phyloP scores from a whole-genome alignment of 495 filamentous ascomycete species.

The Parmelia sp. region DNA sequence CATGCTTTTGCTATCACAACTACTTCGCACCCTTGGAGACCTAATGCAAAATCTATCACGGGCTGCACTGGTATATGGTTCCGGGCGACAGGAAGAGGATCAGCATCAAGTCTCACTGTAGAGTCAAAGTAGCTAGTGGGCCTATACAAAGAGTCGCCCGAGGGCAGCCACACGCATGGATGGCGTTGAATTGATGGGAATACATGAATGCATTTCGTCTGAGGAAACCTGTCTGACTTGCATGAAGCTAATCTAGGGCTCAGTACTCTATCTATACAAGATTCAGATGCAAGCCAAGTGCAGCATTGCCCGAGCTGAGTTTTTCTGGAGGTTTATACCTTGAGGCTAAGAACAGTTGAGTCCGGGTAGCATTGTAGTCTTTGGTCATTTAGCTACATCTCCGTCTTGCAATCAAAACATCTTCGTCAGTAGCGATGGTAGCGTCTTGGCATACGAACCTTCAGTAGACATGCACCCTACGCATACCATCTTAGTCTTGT shows the following conservation, averaged over 20 bases:
- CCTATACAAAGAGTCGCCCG: background rate
- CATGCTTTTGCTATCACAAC: too few relatives aligned
- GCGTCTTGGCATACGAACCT: too few relatives aligned
- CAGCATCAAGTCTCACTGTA: background rate
- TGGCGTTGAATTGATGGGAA: background rate
- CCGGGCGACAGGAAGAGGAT: background rate
- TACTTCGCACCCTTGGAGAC: background rate
- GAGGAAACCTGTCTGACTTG: background rate
- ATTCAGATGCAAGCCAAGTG: background rate
- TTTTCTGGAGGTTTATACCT: background rate
- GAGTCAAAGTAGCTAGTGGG: background rate
- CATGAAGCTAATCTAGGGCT: background rate
- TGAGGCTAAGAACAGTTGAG: background rate
- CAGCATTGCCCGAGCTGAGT: background rate
- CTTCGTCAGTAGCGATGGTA: too few relatives aligned
- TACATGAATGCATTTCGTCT: background rate
- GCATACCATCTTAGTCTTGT: background rate
- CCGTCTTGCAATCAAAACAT: too few relatives aligned
- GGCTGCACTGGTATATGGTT: background rate
- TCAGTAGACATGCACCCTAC: too few relatives aligned
- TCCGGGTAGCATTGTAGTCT: too few relatives aligned
- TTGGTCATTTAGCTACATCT: too few relatives aligned
- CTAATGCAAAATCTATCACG: background rate
- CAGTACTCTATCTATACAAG: background rate
- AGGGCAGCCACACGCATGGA: background rate